Base-by-base conservation (phyloP, 2,329 filamentous ascomycete genomes). In the Fusarium gaditjirri region DNA sequence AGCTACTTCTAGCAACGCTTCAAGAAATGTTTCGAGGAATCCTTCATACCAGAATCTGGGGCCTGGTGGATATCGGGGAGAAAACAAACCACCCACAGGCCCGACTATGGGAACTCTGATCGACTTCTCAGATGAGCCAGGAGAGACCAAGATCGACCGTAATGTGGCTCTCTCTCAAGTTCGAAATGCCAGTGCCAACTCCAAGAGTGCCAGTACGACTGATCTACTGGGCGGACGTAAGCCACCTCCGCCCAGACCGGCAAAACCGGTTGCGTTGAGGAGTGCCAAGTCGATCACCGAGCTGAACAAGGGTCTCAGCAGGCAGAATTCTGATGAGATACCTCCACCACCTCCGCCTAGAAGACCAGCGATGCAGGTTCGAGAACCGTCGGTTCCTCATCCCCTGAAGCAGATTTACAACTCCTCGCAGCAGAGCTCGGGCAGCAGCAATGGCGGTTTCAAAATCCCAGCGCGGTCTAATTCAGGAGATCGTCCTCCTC, bases 41-140 rank as follows among this genome's bases (percentile, higher is more conserved):
- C 42, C 63, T 38, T 76, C 74, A 8, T 77, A 80, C n/a, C 78
- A 80, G 44, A 77, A 75, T 39, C 72, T 79, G 6, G 70, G 74
- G 5, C 69, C 75, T 2, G 59, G 65, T 2, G 55, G 70, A 8
- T 59, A 67, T 9, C 59, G 58, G 19, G 70, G 43, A 12, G 73
- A 77, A 16, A 66, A 63, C 27, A 79, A 77, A 10, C 76, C 78
- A n/a, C 69, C 76, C 2, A 53, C 78, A 5, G 82, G 81, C 16
- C 84, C 82, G 14, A 76, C 78, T n/a, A 88, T 88, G 83, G 89
- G 88, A 3, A 87, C 86, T 9, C 77, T 92, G 42, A 91, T 92
- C 35, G 89, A 92, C 76, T 82, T 92, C 38, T 86, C 86, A 2
- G 87, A 88, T 19, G 86, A 89, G 57, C 84, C 86, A 1, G 80